A percentile compares a stretch with the other conserved stretches of the same genome.
Evolutionary conservation across 805 yeast genomes (phyloP).

Genomic region (Jamesozyma lodderae): DNA sequence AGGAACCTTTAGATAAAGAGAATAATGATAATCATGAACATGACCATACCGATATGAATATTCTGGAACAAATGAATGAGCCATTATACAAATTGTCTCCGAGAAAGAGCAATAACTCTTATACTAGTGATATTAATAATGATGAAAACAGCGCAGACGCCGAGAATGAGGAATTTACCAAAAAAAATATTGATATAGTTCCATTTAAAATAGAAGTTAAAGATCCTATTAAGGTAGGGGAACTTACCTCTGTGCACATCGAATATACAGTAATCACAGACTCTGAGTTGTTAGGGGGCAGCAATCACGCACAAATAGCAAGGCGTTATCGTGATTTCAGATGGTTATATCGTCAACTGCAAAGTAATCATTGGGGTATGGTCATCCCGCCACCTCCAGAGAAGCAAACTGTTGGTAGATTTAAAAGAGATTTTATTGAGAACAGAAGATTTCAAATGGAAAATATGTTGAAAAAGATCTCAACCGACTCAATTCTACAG

Average conservation of each 20-base stretch:
- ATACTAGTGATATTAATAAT: background rate
- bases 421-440: slow-evolving; percentile 84
- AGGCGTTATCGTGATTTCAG: slow-evolving; percentile 88
- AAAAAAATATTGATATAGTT: slow-evolving; percentile 6
- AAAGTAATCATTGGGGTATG: slow-evolving; percentile 78
- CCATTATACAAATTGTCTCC: slow-evolving; percentile 21
- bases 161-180: slow-evolving; percentile 2
- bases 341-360: slow-evolving; percentile 87
- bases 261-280: slow-evolving; percentile 70
- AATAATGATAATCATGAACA: slow-evolving; percentile 13
- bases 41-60: slow-evolving; percentile 12
- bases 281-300: slow-evolving; percentile 28
- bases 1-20: slow-evolving; percentile 28
- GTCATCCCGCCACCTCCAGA: slow-evolving; percentile 95
- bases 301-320: slow-evolving; percentile 42
- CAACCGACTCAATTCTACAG: slow-evolving; percentile 46
- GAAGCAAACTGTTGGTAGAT: slow-evolving; percentile 86
- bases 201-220: slow-evolving; percentile 63
- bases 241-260: slow-evolving; percentile 77
- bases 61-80: slow-evolving; percentile 17
- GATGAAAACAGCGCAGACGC: background rate
- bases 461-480: slow-evolving; percentile 71
- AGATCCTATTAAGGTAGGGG: slow-evolving; percentile 89
- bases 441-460: slow-evolving; percentile 77
- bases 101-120: slow-evolving; percentile 5